Evolutionary conservation across 495 filamentous ascomycete genomes (phyloP).

Genomic region (Thozetella sp.): DNA sequence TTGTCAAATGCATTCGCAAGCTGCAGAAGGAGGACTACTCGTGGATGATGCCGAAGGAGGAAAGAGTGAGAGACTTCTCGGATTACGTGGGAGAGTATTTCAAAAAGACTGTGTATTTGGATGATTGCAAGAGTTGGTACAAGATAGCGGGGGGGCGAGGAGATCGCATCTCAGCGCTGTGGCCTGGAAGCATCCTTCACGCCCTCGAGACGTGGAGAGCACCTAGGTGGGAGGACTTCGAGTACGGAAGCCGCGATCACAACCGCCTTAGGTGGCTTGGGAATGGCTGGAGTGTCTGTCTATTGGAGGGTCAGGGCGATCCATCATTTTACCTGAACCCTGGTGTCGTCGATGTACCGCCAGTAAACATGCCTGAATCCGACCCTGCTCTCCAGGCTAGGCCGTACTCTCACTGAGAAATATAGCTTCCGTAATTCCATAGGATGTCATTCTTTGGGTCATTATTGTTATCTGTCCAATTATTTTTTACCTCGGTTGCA

Average conservation of each 20-base stretch:
- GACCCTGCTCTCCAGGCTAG: too few relatives aligned
- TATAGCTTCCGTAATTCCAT: too few relatives aligned
- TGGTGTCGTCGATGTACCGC: neutral
- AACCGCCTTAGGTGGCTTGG: conserved; percentile 52
- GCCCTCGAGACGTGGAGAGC: conserved; percentile 52
- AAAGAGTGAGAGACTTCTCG: conserved; percentile 39
- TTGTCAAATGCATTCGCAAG: conserved; percentile 44
- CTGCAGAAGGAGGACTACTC: conserved; percentile 48
- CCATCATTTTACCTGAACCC: neutral
- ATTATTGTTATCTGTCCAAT: too few relatives aligned
- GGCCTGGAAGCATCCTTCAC: conserved; percentile 45
- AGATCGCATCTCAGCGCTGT: conserved; percentile 44
- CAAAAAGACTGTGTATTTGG: conserved; percentile 44
- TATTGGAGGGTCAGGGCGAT: neutral
- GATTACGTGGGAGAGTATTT: conserved; percentile 40
- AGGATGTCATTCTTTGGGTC: too few relatives aligned
- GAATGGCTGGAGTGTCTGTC: conserved; percentile 30
- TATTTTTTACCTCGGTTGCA: too few relatives aligned
- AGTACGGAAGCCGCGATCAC: conserved; percentile 36
- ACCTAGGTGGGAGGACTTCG: conserved; percentile 51
- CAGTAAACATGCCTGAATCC: too few relatives aligned
- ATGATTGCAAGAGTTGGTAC: conserved; percentile 49
- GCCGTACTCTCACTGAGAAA: too few relatives aligned
- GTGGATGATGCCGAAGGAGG: conserved; percentile 38
- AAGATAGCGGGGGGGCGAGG: conserved; percentile 36